phyloP scores from a whole-genome alignment of 345 rosid species.

The Euclidium syriacum region DNA sequence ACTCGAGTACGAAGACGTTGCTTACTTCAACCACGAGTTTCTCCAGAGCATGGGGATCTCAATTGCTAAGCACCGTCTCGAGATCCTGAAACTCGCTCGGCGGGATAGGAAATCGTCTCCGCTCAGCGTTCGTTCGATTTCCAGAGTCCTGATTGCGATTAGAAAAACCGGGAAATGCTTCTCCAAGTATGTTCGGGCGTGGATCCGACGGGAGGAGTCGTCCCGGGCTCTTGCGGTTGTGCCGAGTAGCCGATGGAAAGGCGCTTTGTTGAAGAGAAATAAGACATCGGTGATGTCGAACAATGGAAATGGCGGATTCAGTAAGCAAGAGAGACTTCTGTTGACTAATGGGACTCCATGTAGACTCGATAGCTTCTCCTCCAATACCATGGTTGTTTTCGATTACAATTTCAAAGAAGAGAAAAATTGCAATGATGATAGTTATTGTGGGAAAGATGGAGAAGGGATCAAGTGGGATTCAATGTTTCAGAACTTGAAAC shows the following conservation, averaged over 20 bases:
- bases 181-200: constrained; percentile 40
- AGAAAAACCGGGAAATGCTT: constrained; percentile 54
- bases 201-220: constrained; percentile 45
- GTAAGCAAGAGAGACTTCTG: constrained; percentile 44
- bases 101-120: constrained; percentile 30
- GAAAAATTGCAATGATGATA: constrained; percentile 30
- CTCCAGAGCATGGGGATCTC: constrained; percentile 97
- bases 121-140: constrained; percentile 31
- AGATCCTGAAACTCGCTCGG: constrained; percentile 82
- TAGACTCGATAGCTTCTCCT: constrained; percentile 38
- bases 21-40: constrained; percentile 87
- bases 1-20: constrained; percentile 76
- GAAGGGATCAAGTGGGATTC: constrained; percentile 87
- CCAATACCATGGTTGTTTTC: constrained; percentile 44
- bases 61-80: constrained; percentile 90
- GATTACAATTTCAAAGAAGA: constrained; percentile 35
- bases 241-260: constrained; percentile 48
- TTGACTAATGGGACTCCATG: constrained; percentile 61
- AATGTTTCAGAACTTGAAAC: constrained; percentile 89
- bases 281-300: constrained; percentile 48
- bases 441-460: constrained; percentile 43
- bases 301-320: background rate
- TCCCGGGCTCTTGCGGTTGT: constrained; percentile 51
- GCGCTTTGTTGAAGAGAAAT: constrained; percentile 64
- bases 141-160: constrained; percentile 51